These are phyloP conservation scores for Lactarius indigo DNA, from an alignment of 768 basidiomycete genomes.

Conservation along the genomic window DNA sequence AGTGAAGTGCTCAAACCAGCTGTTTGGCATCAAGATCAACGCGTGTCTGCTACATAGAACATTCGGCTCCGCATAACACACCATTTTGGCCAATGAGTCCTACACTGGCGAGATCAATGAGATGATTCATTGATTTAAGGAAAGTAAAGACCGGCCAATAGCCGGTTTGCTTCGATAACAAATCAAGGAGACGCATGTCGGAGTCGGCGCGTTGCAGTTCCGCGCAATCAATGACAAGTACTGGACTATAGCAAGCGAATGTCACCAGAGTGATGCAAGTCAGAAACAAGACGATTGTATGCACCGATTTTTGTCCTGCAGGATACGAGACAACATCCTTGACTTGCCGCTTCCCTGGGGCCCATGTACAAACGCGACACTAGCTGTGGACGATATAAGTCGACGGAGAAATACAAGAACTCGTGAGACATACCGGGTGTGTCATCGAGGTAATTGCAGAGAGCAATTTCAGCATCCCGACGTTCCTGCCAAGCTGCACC, in stretches of 20 bases:
- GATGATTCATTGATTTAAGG: slow-evolving; percentile 70
- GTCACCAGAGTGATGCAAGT: slow-evolving; percentile 36
- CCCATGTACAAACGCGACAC: slow-evolving; percentile 74
- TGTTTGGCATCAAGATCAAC: slow-evolving; percentile 31
- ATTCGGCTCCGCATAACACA: slow-evolving; percentile 29
- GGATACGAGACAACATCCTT: slow-evolving; percentile 49
- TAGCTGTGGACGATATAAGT: slow-evolving; percentile 40
- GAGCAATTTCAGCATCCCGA: slow-evolving; percentile 62
- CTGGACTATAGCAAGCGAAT: slow-evolving; percentile 36
- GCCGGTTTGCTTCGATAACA: slow-evolving; percentile 78
- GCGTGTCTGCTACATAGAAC: background rate
- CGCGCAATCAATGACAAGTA: slow-evolving; percentile 80
- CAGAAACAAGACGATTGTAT: background rate
- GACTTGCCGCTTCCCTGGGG: slow-evolving; percentile 83
- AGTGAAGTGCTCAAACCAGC: slow-evolving; percentile 82
- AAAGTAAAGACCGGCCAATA: slow-evolving; percentile 89
- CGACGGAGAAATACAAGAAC: background rate
- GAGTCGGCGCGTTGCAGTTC: slow-evolving; percentile 65
- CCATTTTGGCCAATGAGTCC: slow-evolving; percentile 97
- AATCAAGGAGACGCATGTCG: slow-evolving; percentile 63
- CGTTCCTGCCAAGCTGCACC: slow-evolving; percentile 81
- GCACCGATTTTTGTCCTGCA: slow-evolving; percentile 54
- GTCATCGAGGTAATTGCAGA: slow-evolving; percentile 74
- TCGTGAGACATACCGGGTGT: slow-evolving; percentile 53
- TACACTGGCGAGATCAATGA: slow-evolving; percentile 89